Conservation (phyloP, 2,329 filamentous ascomycete genomes). For the Pyrenophora graminea region DNA sequence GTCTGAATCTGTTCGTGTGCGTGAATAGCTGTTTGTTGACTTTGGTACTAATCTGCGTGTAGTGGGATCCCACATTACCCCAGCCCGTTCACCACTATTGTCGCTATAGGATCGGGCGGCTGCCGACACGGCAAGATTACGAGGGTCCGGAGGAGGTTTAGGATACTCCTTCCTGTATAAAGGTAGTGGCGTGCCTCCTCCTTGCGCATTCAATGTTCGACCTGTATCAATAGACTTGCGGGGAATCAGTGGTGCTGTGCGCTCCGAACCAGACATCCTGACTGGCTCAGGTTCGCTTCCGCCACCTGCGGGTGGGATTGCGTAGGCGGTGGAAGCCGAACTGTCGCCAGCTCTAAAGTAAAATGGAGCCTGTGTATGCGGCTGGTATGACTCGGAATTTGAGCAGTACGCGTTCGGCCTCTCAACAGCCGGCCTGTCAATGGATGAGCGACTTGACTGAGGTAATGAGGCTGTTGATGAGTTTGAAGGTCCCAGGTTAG, state of each 20-base stretch:
- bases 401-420: constrained; percentile 19
- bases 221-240: constrained; percentile 28
- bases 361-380: constrained; percentile 24
- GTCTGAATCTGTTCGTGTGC: constrained; percentile 23
- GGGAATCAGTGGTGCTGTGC: constrained; percentile 21
- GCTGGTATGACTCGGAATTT: constrained; percentile 16
- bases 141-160: constrained; percentile 23
- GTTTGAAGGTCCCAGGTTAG: constrained; percentile 16
- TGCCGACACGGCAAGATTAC: constrained; percentile 35
- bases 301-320: constrained; percentile 18
- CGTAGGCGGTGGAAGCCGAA: constrained; percentile 18
- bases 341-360: constrained; percentile 32
- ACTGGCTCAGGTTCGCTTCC: constrained; percentile 19
- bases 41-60: constrained; percentile 17
- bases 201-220: constrained; percentile 12
- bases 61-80: constrained; percentile 17
- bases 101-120: constrained; percentile 39
- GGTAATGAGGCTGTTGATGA: constrained; percentile 24
- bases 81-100: constrained; percentile 21
- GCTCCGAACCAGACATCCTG: constrained; percentile 12
- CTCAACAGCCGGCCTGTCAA: constrained; percentile 34
- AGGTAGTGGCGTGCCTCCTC: constrained; percentile 28
- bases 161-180: constrained; percentile 59
- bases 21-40: constrained; percentile 19
- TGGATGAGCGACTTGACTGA: constrained; percentile 33